These are phyloP conservation scores for Cercospora janseana DNA, from an alignment of 2,329 filamentous ascomycete genomes.

Conservation along the genomic window DNA sequence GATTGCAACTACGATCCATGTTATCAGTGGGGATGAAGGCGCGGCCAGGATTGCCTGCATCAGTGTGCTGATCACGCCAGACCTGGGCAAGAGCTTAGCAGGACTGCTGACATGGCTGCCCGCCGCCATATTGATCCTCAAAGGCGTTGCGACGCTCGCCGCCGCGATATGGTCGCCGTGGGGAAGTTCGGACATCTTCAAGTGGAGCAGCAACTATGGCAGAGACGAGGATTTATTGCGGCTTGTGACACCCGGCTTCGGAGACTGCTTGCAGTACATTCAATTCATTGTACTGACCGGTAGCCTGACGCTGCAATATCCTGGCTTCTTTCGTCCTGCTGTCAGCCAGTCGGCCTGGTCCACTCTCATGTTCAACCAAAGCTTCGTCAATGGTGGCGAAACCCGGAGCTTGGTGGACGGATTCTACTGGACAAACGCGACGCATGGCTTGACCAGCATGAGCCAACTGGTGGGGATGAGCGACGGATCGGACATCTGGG, in stretches of 20 bases:
- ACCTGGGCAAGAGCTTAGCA: conserved; percentile 67
- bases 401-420: conserved; percentile 73
- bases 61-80: conserved; percentile 77
- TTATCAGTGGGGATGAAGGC: conserved; percentile 69
- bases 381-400: conserved; percentile 70
- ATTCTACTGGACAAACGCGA: conserved; percentile 76
- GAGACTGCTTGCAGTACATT: conserved; percentile 94
- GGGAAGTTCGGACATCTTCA: conserved; percentile 86
- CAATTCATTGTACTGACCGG: conserved; percentile 89
- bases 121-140: conserved; percentile 71
- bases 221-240: conserved; percentile 87
- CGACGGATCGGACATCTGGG: conserved; percentile 78
- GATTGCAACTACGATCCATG: conserved; percentile 67
- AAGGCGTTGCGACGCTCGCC: conserved; percentile 77
- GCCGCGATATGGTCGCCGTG: conserved; percentile 89
- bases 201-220: conserved; percentile 97
- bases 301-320: conserved; percentile 82
- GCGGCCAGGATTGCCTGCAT: conserved; percentile 73
- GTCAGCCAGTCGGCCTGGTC: conserved; percentile 89
- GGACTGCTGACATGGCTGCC: conserved; percentile 73
- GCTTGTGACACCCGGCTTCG: conserved; percentile 91
- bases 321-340: conserved; percentile 90
- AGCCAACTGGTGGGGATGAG: conserved; percentile 81
- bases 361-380: conserved; percentile 86
- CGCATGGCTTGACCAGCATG: conserved; percentile 75